Evolutionary conservation across 192 early-diverging fungal genomes (phyloP).

Genomic region (Spizellomyces punctatus): DNA sequence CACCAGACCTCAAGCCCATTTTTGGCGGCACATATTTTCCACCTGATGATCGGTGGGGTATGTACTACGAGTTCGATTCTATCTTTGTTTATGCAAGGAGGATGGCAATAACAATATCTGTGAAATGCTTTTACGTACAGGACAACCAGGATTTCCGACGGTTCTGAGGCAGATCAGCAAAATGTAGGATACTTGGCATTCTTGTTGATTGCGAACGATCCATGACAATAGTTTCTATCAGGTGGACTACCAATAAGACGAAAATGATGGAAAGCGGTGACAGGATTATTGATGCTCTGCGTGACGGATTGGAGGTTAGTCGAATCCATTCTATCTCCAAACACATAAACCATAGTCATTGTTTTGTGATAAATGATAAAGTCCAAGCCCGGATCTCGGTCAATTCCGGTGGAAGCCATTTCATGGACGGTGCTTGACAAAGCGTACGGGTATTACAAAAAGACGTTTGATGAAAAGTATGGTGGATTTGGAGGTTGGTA

Average conservation of each 20-base stretch:
- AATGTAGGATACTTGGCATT: slow-evolving; percentile 16
- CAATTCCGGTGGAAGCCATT: neutral
- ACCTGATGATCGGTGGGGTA: slow-evolving; percentile 28
- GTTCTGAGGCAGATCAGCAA: slow-evolving; percentile 26
- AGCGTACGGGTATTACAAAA: slow-evolving; percentile 41
- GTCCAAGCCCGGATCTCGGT: too few relatives aligned
- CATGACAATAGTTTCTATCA: neutral
- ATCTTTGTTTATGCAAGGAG: neutral
- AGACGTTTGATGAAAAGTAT: slow-evolving; percentile 44
- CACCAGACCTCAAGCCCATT: slow-evolving; percentile 50
- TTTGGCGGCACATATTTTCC: slow-evolving; percentile 46
- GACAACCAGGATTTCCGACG: slow-evolving; percentile 36
- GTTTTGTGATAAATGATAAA: too few relatives aligned
- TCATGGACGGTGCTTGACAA: slow-evolving; percentile 28
- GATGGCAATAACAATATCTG: too few relatives aligned
- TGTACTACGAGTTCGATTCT: neutral
- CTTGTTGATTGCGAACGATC: neutral
- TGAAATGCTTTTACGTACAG: neutral
- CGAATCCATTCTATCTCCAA: too few relatives aligned
- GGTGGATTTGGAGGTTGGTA: slow-evolving; percentile 56
- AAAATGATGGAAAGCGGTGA: slow-evolving; percentile 37
- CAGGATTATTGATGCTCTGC: slow-evolving; percentile 46
- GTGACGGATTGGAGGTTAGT: neutral
- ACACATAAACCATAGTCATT: too few relatives aligned
- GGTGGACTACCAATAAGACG: slow-evolving; percentile 45